Conservation (phyloP, 306 rosid species). For the Prunus kanzakura region DNA sequence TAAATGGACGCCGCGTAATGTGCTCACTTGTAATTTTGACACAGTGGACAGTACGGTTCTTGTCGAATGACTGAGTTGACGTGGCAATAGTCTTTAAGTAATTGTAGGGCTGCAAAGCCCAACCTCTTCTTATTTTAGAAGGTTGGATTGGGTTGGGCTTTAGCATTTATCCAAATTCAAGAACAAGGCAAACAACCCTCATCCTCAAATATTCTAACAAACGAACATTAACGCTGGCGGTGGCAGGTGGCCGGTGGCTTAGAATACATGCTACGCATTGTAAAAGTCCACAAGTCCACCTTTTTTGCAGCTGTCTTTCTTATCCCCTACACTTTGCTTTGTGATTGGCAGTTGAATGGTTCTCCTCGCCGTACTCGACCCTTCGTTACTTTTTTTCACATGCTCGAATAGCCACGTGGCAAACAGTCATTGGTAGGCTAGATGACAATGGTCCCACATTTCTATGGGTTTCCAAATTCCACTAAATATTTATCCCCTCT, state of each 20-base stretch:
- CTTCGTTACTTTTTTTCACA: slow-evolving; percentile 11
- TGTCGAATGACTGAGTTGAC: not conserved
- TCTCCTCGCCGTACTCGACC: slow-evolving; percentile 16
- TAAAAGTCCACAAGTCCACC: not conserved
- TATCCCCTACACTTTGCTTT: not conserved
- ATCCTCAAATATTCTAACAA: not conserved
- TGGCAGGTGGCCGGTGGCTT: not conserved
- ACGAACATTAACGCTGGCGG: not conserved
- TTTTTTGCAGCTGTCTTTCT: not conserved
- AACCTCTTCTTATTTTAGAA: not conserved
- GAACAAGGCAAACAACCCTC: not conserved
- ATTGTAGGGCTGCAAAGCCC: slow-evolving; percentile 1
- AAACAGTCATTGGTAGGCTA: not conserved
- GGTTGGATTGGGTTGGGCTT: not conserved
- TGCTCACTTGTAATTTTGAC: not conserved
- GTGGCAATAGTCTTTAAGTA: not conserved
- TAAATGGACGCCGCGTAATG: not conserved
- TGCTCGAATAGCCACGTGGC: slow-evolving; percentile 8
- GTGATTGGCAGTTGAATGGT: slow-evolving; percentile 24
- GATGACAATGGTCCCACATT: not conserved
- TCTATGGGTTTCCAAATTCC: no score
- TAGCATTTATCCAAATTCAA: not conserved
- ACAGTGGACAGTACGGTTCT: not conserved
- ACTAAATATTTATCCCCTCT: no score
- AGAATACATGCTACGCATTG: not conserved